A percentile compares a stretch with the other conserved stretches of the same genome.
These are phyloP conservation scores for Pseudogymnoascus sp. DNA, from an alignment of 2,329 filamentous ascomycete species.

Conservation along the genomic window DNA sequence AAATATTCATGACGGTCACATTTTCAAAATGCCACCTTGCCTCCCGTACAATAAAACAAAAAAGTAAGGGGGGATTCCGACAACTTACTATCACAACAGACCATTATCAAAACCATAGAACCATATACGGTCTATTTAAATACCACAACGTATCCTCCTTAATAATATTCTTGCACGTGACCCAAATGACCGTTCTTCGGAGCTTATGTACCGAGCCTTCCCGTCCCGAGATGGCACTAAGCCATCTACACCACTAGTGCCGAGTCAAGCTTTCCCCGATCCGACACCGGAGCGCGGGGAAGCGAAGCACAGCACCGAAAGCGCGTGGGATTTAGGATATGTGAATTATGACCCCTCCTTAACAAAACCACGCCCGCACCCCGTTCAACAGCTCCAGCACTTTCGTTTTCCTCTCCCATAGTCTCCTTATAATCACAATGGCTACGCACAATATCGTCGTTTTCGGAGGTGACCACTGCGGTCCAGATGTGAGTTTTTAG, in stretches of 20 bases:
- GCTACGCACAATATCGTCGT: conserved; percentile 69
- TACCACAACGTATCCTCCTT: neutral
- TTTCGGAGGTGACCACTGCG: conserved; percentile 75
- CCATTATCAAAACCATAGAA: neutral
- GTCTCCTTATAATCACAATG: conserved; percentile 39
- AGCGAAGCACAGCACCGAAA: conserved; percentile 4
- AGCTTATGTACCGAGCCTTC: conserved; percentile 1
- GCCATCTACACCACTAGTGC: neutral
- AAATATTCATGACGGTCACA: conserved; percentile 2
- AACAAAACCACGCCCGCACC: neutral
- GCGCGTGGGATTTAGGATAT: conserved; percentile 3
- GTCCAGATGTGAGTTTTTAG: conserved; percentile 60
- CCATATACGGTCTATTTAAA: neutral
- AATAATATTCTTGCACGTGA: neutral
- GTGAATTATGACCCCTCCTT: conserved; percentile 3
- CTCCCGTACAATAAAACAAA: neutral
- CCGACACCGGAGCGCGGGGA: conserved; percentile 8
- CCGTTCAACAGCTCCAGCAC: neutral
- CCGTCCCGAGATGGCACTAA: conserved; percentile 6
- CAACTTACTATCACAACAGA: neutral
- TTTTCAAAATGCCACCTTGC: neutral
- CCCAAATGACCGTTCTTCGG: conserved; percentile 2
- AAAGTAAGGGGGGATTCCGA: neutral
- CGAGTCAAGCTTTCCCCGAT: conserved; percentile 8
- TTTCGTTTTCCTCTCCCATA: neutral